These are phyloP conservation scores for Aspergillus chevalieri DNA, from an alignment of 2,329 filamentous ascomycete genomes.

Conservation along the genomic window DNA sequence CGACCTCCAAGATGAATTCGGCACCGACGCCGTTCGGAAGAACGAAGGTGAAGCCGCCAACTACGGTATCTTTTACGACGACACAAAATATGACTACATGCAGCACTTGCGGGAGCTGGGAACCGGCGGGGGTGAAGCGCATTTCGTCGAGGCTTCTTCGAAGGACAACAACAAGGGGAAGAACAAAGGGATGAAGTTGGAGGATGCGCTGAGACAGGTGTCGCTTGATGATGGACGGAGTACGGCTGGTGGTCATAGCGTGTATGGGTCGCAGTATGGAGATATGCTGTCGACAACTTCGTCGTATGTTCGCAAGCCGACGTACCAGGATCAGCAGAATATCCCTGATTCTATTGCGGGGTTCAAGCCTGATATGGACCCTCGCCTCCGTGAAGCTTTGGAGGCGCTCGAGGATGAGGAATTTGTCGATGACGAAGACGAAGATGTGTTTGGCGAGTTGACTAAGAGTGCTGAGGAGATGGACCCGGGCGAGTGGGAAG, in stretches of 20 bases:
- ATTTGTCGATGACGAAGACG: conserved; percentile 73
- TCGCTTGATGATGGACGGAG: conserved; percentile 39
- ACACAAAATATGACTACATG: conserved; percentile 98
- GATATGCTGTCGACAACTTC: conserved; percentile 48
- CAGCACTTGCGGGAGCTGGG: conserved; percentile 93
- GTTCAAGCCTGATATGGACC: conserved; percentile 98
- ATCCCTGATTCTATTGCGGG: conserved; percentile 85
- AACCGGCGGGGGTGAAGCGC: conserved; percentile 60
- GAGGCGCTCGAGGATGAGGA: conserved; percentile 94
- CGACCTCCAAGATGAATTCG: conserved; percentile 71
- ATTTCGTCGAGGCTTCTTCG: conserved; percentile 70
- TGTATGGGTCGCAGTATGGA: conserved; percentile 39
- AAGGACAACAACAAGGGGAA: conserved; percentile 67
- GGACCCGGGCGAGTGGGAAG: conserved; percentile 73
- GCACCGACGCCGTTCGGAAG: conserved; percentile 60
- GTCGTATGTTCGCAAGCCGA: conserved; percentile 68
- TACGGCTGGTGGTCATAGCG: conserved; percentile 21
- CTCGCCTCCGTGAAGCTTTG: conserved; percentile 78
- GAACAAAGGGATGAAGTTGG: conserved; percentile 68
- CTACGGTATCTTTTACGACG: conserved; percentile 90
- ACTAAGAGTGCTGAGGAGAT: conserved; percentile 63
- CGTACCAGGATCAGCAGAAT: conserved; percentile 89
- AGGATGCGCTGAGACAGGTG: conserved; percentile 67
- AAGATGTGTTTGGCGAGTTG: conserved; percentile 75
- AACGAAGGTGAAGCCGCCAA: conserved; percentile 97